A percentile compares a stretch with the other conserved stretches of the same genome.
phyloP scores from a whole-genome alignment of 1,284 basidiomycete genomes.

The Amylostereum areolatum region DNA sequence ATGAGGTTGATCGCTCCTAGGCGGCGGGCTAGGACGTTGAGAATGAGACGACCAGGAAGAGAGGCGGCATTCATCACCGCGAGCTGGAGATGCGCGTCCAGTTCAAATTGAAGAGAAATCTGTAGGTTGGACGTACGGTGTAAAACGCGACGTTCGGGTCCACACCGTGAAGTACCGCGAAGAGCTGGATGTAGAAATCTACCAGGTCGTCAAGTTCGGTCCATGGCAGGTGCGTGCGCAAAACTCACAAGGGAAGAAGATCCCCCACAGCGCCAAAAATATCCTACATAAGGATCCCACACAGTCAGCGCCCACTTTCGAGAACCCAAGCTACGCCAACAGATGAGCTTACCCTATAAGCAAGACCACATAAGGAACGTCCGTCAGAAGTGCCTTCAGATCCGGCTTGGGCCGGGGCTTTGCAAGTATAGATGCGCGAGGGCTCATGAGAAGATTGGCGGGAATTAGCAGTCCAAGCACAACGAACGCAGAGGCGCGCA shows the following conservation, averaged over 20 bases:
- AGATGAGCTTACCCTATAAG: conserved; percentile 13
- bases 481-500: conserved; percentile 17
- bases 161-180: conserved; percentile 5
- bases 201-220: neutral
- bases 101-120: neutral
- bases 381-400: neutral
- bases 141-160: conserved; percentile 5
- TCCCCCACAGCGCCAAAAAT: conserved; percentile 10
- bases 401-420: neutral
- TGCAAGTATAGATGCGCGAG: neutral
- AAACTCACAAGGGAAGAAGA: conserved; percentile 15
- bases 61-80: conserved; percentile 11
- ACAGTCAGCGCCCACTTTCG: too few relatives aligned
- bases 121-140: neutral
- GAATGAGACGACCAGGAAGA: conserved; percentile 13
- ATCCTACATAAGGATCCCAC: conserved; percentile 4
- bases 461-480: conserved; percentile 7
- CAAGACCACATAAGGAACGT: conserved; percentile 3
- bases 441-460: conserved; percentile 10
- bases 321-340: too few relatives aligned
- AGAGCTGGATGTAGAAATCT: conserved; percentile 17
- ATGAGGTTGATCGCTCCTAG: conserved; percentile 8
- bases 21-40: conserved; percentile 11
- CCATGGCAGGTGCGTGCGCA: neutral
- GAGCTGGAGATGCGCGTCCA: too few relatives aligned